Conservation (phyloP, 73 alveolate species). For the Diophrys appendiculata region DNA sequence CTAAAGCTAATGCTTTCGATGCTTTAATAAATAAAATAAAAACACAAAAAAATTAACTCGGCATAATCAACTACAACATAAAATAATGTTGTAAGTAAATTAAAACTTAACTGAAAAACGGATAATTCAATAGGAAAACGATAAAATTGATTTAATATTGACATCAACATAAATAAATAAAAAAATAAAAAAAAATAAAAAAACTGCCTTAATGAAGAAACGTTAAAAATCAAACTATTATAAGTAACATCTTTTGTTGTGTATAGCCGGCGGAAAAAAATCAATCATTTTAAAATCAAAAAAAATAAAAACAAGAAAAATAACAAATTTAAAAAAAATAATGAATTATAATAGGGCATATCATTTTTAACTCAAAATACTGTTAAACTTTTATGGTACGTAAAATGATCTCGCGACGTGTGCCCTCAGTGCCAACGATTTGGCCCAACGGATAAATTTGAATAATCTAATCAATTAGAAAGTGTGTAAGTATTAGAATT, state of each 20-base stretch:
- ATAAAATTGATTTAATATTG: constrained; percentile 7
- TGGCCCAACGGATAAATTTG: constrained; percentile 24
- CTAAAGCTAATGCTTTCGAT: constrained; percentile 22
- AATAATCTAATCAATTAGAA: constrained; percentile 6
- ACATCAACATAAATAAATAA: constrained; percentile 11
- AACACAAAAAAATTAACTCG: constrained; percentile 3
- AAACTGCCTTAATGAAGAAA: constrained; percentile 22
- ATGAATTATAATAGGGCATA: constrained; percentile 23
- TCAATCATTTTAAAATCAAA: constrained; percentile 5
- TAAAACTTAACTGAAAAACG: not conserved
- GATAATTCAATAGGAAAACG: constrained; percentile 26
- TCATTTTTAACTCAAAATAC: constrained; percentile 48
- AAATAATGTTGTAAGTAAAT: not conserved
- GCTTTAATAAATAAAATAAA: constrained; percentile 34
- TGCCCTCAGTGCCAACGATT: constrained; percentile 40
- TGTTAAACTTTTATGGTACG: constrained; percentile 28
- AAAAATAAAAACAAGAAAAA: constrained; percentile 30
- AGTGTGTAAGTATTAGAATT: constrained; percentile 18
- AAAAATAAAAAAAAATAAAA: constrained; percentile 25
- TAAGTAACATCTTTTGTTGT: constrained; percentile 11
- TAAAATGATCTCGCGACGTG: constrained; percentile 34
- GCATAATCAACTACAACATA: constrained; percentile 4
- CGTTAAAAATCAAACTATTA: constrained; percentile 3
- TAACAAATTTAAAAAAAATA: constrained; percentile 23
- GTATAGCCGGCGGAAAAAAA: constrained; percentile 3